phyloP scores from a whole-genome alignment of 2,329 filamentous ascomycete genomes.

The Alternaria gaisen region DNA sequence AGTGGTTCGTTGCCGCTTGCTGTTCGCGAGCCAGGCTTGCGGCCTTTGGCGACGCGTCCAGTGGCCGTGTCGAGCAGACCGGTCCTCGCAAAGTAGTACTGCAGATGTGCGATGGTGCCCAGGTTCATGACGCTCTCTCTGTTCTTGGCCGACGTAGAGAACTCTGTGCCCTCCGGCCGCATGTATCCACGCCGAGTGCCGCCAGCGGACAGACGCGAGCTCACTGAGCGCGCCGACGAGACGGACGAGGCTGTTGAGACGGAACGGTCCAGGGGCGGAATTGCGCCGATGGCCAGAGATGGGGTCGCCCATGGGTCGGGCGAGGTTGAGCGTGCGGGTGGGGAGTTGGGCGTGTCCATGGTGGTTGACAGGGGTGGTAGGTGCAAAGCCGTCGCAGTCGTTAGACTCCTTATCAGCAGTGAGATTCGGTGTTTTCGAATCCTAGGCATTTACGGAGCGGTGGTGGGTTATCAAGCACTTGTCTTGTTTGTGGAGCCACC shows the following conservation, averaged over 20 bases:
- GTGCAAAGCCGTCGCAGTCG: constrained; percentile 21
- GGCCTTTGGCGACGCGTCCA: constrained; percentile 79
- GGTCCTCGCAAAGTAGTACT: constrained; percentile 97
- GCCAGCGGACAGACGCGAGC: constrained; percentile 59
- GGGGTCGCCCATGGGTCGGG: constrained; percentile 72
- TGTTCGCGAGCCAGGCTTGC: constrained; percentile 55
- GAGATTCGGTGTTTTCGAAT: constrained; percentile 25
- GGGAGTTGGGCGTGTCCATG: constrained; percentile 53
- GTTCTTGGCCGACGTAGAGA: constrained; percentile 87
- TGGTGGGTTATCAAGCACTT: constrained; percentile 15
- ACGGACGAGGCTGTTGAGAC: constrained; percentile 68
- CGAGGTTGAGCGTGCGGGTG: constrained; percentile 57
- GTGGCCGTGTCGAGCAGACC: constrained; percentile 94
- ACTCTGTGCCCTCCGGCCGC: constrained; percentile 85
- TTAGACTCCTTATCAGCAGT: constrained; percentile 22
- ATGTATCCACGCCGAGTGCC: constrained; percentile 80
- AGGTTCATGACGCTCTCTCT: constrained; percentile 95
- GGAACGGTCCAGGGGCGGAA: constrained; percentile 68
- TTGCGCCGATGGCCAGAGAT: constrained; percentile 68
- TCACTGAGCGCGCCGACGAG: constrained; percentile 68
- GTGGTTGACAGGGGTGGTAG: constrained; percentile 26
- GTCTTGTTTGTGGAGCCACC: constrained; percentile 22
- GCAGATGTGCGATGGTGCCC: constrained; percentile 94
- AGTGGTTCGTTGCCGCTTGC: constrained; percentile 43
- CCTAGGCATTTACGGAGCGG: constrained; percentile 21